Conservation (phyloP, 306 rosid species). For the Prunus davidiana region DNA sequence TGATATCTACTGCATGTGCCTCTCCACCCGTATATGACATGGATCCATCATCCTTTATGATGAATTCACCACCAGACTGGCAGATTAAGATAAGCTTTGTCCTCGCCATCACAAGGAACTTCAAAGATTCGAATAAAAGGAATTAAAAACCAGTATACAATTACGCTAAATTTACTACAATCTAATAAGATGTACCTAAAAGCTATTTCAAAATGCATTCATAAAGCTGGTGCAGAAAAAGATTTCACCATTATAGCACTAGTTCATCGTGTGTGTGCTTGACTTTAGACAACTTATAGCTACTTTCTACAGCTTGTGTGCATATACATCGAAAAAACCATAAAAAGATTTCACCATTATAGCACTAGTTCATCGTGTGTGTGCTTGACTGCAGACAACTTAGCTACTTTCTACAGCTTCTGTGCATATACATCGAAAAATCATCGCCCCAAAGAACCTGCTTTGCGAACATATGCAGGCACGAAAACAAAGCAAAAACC, state of each 20-base stretch:
- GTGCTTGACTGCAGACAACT: background rate
- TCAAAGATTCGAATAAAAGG: constrained; percentile 13
- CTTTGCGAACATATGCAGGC: background rate
- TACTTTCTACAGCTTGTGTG: background rate
- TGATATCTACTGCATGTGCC: constrained; percentile 54
- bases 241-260: background rate
- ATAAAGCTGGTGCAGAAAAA: too few species aligned
- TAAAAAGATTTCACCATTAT: too few species aligned
- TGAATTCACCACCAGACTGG: constrained; percentile 46
- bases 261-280: background rate
- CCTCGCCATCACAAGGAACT: constrained; percentile 40
- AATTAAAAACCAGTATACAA: background rate
- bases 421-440: background rate
- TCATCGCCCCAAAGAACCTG: background rate
- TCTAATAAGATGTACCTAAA: background rate
- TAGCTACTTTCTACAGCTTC: background rate
- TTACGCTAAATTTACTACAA: background rate
- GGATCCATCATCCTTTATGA: constrained; percentile 45
- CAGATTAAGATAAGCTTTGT: constrained; percentile 57
- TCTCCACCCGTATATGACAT: constrained; percentile 55
- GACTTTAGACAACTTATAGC: background rate
- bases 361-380: background rate
- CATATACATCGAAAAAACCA: background rate
- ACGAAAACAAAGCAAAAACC: background rate
- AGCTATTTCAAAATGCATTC: background rate